These are phyloP conservation scores for Xerocomus potaroensis DNA, from an alignment of 768 basidiomycete species.

Conservation along the genomic window DNA sequence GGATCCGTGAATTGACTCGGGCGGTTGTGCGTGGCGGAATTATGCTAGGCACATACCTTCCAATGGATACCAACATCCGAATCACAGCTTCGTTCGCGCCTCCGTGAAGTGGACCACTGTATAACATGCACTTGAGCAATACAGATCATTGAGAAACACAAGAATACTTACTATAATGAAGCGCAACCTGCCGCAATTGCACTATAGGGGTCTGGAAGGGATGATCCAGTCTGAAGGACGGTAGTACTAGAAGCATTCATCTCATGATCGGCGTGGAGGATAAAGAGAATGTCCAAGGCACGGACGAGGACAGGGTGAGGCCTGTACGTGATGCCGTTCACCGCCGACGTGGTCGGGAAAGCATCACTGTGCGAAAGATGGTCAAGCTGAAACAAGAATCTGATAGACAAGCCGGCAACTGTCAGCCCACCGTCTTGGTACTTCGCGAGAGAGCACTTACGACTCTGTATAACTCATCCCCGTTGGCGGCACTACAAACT, in stretches of 20 bases:
- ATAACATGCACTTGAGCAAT: neutral
- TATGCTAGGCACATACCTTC: conserved; percentile 47
- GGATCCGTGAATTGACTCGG: neutral
- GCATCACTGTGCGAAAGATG: conserved; percentile 46
- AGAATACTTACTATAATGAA: conserved; percentile 70
- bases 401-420: conserved; percentile 20
- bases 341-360: conserved; percentile 29
- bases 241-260: conserved; percentile 84
- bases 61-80: conserved; percentile 88
- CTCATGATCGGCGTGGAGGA: conserved; percentile 89
- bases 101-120: conserved; percentile 41
- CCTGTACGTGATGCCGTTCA: conserved; percentile 53
- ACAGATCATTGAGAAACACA: neutral
- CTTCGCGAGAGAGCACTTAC: conserved; percentile 31
- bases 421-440: neutral
- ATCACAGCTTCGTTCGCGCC: conserved; percentile 94
- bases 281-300: conserved; percentile 83
- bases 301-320: conserved; percentile 85
- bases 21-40: neutral
- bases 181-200: conserved; percentile 88
- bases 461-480: conserved; percentile 82
- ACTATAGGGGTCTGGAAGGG: conserved; percentile 87
- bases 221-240: conserved; percentile 83
- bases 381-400: conserved; percentile 90
- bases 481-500: conserved; percentile 80